Base-by-base conservation (phyloP, 1,139 yeast genomes). In the Candida sanyaensis region DNA sequence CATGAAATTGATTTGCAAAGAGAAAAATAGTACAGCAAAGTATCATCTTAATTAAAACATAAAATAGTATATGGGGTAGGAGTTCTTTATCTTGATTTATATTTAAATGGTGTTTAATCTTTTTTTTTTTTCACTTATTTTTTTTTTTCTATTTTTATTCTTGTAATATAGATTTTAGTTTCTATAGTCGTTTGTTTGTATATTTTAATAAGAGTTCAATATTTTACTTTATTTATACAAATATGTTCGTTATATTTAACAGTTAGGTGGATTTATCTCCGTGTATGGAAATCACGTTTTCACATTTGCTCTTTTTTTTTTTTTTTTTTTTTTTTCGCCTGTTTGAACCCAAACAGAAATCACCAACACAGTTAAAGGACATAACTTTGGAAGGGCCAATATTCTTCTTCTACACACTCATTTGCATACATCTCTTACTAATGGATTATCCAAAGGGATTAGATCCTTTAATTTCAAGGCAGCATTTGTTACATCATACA, bases 1-100 rank as follows among this genome's bases (percentile, higher is more conserved):
- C 82, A 80, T 60, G 86, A 83, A 59, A 80, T 84, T 64, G 85
- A 80, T 60, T 61, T 75, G 41, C 80, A 75, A 47, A 73, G 69
- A 54, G 57, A 62, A 30, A 56, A 62, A 32, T 47, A 46, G 30
- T 11, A 37, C 4, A 31, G 31, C 4, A 31, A 13, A n/a, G 8
- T 17, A 13, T 7, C n/a, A n/a, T n/a, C 17, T 21, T 24, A 6
- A 4, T 38, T 28, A 13, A 26, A 26, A 6, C 28, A 26, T 26
- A 26, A 26, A 26, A 8, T 26, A 26, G 28, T 26, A 26, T 26
- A 8, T 26, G 28, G 28, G 28, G 21, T 17, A 3, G 21, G 21
- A 10, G 28, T 27, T 37, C 24, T 37, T 37, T 37, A n/a, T 27
- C 27, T 27, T 38, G 27, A 23, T 38, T 27, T 21, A 11, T 10